Evolutionary conservation across 2,329 filamentous ascomycete genomes (phyloP).

Genomic region (Chrysoporthe puriensis): DNA sequence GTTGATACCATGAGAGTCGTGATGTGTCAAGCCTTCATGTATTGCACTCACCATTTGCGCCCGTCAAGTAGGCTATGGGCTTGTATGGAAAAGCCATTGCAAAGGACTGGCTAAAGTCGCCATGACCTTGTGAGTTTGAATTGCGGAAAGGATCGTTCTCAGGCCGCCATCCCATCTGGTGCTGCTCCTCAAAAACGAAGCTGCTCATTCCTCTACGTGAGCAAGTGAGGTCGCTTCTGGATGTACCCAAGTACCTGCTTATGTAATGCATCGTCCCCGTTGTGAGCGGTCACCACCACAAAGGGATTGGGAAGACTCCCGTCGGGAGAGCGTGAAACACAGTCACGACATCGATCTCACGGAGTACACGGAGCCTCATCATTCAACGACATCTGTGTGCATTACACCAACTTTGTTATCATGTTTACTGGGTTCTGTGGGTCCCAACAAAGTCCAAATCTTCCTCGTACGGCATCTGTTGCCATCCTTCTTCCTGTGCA

Average conservation of each 20-base stretch:
- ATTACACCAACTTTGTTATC: not conserved
- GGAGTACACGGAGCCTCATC: not conserved
- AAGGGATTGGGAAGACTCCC: not conserved
- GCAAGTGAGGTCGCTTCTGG: not conserved
- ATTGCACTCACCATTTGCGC: constrained; percentile 57
- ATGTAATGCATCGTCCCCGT: constrained; percentile 5
- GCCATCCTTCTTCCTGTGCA: not conserved
- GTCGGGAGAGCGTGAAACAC: too few relatives aligned
- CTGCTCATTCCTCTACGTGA: not conserved
- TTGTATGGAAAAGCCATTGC: constrained; percentile 51
- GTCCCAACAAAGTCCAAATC: not conserved
- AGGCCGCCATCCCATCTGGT: not conserved
- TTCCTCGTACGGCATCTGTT: not conserved
- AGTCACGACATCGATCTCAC: not conserved
- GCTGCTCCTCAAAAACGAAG: not conserved
- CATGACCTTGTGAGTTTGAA: constrained; percentile 6
- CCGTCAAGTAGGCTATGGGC: constrained; percentile 59
- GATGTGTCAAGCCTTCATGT: not conserved
- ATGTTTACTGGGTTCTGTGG: constrained; percentile 1
- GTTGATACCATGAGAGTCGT: not conserved
- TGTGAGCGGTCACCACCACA: not conserved
- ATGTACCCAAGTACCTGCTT: constrained; percentile 4
- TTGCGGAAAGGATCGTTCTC: not conserved
- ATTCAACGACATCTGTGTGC: not conserved
- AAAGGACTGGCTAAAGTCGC: not conserved